Conservation (phyloP, 202 grass and related monocot genomes). For the Bolboschoenoplectus hybrid region DNA sequence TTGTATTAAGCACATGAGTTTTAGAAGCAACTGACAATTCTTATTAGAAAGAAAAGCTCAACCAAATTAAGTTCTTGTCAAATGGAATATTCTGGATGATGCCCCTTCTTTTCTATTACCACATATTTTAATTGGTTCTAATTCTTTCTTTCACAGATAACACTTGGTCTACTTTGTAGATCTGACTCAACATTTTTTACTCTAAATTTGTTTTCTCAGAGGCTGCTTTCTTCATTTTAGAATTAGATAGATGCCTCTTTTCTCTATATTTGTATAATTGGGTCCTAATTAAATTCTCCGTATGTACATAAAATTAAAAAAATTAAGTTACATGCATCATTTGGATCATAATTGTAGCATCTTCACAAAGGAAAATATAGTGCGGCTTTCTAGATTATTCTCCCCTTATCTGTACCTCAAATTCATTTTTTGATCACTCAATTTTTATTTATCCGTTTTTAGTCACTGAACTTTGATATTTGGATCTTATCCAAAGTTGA, state of each 20-base stretch:
- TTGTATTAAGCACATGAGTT: background rate
- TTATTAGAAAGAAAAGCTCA: background rate
- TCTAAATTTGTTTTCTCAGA: background rate
- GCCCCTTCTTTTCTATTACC: background rate
- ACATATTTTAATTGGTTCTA: background rate
- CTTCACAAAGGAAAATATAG: background rate
- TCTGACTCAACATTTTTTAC: background rate
- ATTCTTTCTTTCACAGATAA: background rate
- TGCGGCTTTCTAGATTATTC: background rate
- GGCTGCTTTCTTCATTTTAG: background rate
- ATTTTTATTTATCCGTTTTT: too few relatives aligned
- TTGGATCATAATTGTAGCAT: background rate
- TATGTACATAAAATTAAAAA: background rate
- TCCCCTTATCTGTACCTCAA: background rate
- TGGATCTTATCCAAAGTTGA: too few relatives aligned
- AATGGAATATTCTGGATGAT: slow-evolving; percentile 23
- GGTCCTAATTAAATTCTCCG: background rate
- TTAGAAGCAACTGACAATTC: background rate
- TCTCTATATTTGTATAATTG: background rate
- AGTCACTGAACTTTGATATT: too few relatives aligned
- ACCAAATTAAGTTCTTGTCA: background rate
- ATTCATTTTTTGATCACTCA: too few relatives aligned
- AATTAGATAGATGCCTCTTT: background rate
- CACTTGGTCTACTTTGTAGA: background rate
- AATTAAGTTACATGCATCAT: background rate